Evolutionary conservation across 208 protist species (phyloP), one percentile per base, ranked within the genome.

Genomic region (Trypanosoma theileri): DNA sequence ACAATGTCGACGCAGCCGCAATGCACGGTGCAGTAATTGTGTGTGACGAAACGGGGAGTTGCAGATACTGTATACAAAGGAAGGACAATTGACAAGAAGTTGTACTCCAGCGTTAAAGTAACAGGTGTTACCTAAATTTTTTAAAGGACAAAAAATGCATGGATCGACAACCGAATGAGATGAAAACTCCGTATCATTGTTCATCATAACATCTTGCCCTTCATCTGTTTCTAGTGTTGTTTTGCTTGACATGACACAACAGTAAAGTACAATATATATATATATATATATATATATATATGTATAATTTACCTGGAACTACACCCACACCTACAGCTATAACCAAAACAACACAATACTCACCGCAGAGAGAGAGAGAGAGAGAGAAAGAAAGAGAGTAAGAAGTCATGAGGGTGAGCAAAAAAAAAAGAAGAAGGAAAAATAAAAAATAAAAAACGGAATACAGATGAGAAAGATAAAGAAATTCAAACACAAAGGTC

Each of bases 81-180:
- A 66, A 4, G 78, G 69, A 52, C 94, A 97, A 80, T 98, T 94
- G 35, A 70, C 77, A 16, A 99, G 80, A 26, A 98, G 86, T 83
- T 99, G 98, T 50, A 99, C 70, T 13, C 91, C 95, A 0, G 87
- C 73, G 83, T 99, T 99, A 75, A 99, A 97, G 85, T 98, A 99
- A 75, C 98, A 99, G 12, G 97, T 99, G 75, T 99, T 99, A 55
- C 98, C 96, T 3, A 99, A 73, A 73, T 99, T 99, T 50, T 77
- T 14, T 13, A 99, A 74, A 0, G 95, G 93, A 55, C 81, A 94
- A 16, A 95, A 59, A 12, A 94, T 73, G 48, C 85, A 68, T 9
- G 87, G 80, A 16, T 17, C 17, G n/a, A 31, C 35, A 12, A 59
- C 54, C 2, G 26, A 0, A 19, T 6, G 31, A 7, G 31, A 3